Evolutionary conservation across 2,329 filamentous ascomycete species (phyloP).

Genomic region (Sporothrix phasma): DNA sequence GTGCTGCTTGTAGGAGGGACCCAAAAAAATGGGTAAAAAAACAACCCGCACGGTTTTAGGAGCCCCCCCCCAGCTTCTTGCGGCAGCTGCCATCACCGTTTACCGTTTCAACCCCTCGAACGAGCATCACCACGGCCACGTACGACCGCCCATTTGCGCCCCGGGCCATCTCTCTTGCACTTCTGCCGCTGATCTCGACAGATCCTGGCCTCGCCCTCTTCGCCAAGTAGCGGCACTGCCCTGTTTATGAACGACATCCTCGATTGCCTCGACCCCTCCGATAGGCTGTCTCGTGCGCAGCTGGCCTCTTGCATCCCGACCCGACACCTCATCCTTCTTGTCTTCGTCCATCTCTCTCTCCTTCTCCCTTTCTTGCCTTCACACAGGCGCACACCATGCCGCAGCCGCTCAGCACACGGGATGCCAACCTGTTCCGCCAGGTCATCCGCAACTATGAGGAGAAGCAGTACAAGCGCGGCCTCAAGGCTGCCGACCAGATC

Average conservation of each 20-base stretch:
- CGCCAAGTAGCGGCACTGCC: neutral
- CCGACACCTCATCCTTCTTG: too few species aligned
- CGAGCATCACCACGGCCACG: neutral
- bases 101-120: neutral
- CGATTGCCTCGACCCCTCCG: too few species aligned
- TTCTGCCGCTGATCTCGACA: neutral
- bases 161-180: neutral
- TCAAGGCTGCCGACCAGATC: conserved; percentile 95
- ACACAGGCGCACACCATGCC: conserved; percentile 42
- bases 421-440: conserved; percentile 86
- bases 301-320: neutral
- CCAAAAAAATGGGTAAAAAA: conserved; percentile 1
- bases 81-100: neutral
- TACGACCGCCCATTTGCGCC: neutral
- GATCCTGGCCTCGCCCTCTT: neutral
- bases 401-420: conserved; percentile 71
- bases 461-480: conserved; percentile 91
- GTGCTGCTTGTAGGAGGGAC: neutral
- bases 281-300: conserved; percentile 7
- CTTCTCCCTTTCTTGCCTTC: too few species aligned
- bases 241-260: neutral
- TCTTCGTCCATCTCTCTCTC: neutral
- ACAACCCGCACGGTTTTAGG: conserved; percentile 8
- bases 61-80: neutral
- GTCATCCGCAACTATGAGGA: conserved; percentile 95